Percentiles rank a stretch among this genome's conserved stretches.
phyloP scores from a whole-genome alignment of 2,329 filamentous ascomycete genomes.

The Aureobasidium sp. region DNA sequence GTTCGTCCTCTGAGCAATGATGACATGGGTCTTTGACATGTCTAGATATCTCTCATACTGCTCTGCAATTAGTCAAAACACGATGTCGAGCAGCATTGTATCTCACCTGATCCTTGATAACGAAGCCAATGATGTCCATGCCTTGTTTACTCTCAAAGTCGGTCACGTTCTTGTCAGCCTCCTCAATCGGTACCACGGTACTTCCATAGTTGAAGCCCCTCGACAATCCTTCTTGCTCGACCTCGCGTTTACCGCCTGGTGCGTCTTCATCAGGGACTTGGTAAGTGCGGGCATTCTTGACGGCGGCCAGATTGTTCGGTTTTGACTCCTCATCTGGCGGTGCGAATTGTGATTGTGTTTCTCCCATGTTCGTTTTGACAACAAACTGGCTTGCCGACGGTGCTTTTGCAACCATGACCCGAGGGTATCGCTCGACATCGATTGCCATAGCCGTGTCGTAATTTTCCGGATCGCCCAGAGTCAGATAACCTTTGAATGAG shows the following conservation, averaged over 20 bases:
- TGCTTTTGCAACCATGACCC: slow-evolving; percentile 69
- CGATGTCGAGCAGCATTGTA: not conserved
- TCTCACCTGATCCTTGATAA: slow-evolving; percentile 61
- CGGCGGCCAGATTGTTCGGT: slow-evolving; percentile 51
- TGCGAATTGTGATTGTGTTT: slow-evolving; percentile 47
- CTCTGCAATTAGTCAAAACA: not conserved
- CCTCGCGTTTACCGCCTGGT: slow-evolving; percentile 72
- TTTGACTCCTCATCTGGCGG: slow-evolving; percentile 36
- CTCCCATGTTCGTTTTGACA: slow-evolving; percentile 41
- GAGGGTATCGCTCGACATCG: slow-evolving; percentile 83
- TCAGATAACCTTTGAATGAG: slow-evolving; percentile 72
- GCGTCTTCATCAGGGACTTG: slow-evolving; percentile 68
- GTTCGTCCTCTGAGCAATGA: slow-evolving; percentile 69
- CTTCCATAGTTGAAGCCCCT: slow-evolving; percentile 92
- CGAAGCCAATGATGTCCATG: slow-evolving; percentile 81
- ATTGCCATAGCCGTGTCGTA: slow-evolving; percentile 73
- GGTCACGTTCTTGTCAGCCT: slow-evolving; percentile 82
- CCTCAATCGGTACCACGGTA: slow-evolving; percentile 82
- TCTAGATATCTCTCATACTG: slow-evolving; percentile 75
- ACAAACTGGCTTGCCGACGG: slow-evolving; percentile 74
- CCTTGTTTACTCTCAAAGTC: slow-evolving; percentile 69
- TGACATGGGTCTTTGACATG: slow-evolving; percentile 73
- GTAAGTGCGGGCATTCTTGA: slow-evolving; percentile 75
- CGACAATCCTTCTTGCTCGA: slow-evolving; percentile 76
- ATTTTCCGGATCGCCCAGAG: slow-evolving; percentile 67